phyloP scores from a whole-genome alignment of 2,329 filamentous ascomycete genomes.

The Fusarium chuoi region DNA sequence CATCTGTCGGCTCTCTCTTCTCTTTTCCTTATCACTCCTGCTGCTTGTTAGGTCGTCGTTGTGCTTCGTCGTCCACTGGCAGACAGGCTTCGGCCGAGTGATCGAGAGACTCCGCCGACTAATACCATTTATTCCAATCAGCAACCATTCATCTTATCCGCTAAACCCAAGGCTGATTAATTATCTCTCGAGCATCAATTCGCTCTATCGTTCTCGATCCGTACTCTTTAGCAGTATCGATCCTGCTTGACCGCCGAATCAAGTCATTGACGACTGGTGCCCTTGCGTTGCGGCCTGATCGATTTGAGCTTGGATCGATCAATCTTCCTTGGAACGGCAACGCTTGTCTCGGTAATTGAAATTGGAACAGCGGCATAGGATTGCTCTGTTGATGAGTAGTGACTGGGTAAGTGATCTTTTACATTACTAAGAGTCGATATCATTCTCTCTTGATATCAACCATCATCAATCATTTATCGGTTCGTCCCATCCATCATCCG shows the following conservation, averaged over 20 bases:
- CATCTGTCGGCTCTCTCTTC: slow-evolving; percentile 10
- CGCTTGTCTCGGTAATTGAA: slow-evolving; percentile 28
- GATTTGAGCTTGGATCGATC: slow-evolving; percentile 25
- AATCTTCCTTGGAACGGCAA: slow-evolving; percentile 6
- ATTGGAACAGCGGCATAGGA: slow-evolving; percentile 1
- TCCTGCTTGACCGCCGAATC: slow-evolving; percentile 1
- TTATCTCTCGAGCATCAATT: slow-evolving; percentile 2
- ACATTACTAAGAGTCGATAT: background rate
- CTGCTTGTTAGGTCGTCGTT: slow-evolving; percentile 10
- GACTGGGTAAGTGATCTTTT: slow-evolving; percentile 21
- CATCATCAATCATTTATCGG: background rate
- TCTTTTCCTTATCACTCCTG: slow-evolving; percentile 10
- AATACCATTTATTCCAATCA: background rate
- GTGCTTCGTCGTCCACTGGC: slow-evolving; percentile 15
- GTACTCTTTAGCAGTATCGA: background rate
- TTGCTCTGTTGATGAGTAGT: slow-evolving; percentile 1
- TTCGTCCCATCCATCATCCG: slow-evolving; percentile 12
- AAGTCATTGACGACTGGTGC: slow-evolving; percentile 8
- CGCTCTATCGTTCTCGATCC: background rate
- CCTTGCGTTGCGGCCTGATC: slow-evolving; percentile 38
- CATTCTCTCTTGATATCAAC: background rate
- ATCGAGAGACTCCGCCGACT: slow-evolving; percentile 19
- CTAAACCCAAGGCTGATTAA: background rate
- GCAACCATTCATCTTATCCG: background rate
- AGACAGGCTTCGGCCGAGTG: slow-evolving; percentile 31